A percentile compares a stretch with the other conserved stretches of the same genome.
Evolutionary conservation across 2,329 filamentous ascomycete species (phyloP).

Genomic region (Cordyceps farinosa): DNA sequence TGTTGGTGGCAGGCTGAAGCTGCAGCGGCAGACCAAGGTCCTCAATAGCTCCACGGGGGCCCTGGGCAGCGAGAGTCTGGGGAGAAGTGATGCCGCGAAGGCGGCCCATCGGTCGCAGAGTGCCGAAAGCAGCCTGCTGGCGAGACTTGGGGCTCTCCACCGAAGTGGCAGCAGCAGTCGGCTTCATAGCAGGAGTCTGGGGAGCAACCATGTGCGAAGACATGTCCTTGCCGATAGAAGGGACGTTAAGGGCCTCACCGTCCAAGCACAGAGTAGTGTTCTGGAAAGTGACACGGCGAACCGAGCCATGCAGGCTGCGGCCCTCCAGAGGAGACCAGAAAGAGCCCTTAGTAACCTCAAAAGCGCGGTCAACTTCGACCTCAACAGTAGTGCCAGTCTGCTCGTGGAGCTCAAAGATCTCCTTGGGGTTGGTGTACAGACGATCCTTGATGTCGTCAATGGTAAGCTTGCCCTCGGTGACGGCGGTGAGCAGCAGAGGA

Average conservation of each 20-base stretch:
- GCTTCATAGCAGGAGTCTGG: conserved; percentile 57
- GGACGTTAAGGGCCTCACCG: conserved; percentile 54
- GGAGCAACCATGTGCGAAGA: conserved; percentile 60
- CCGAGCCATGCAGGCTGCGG: conserved; percentile 63
- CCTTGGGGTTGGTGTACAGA: conserved; percentile 74
- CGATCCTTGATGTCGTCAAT: conserved; percentile 68
- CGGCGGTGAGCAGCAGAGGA: conserved; percentile 71
- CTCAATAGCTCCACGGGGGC: conserved; percentile 32
- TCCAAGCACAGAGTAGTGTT: conserved; percentile 72
- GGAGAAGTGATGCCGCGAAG: conserved; percentile 29
- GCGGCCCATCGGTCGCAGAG: conserved; percentile 29
- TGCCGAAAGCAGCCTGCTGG: conserved; percentile 30
- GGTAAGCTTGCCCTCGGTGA: conserved; percentile 68
- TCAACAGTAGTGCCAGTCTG: conserved; percentile 71
- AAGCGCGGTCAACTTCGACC: conserved; percentile 70
- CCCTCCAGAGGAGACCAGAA: conserved; percentile 71
- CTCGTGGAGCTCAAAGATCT: conserved; percentile 79
- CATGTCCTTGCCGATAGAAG: conserved; percentile 68
- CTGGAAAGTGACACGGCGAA: conserved; percentile 74
- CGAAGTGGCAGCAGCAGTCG: conserved; percentile 37
- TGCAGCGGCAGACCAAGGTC: conserved; percentile 46
- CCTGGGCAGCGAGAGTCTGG: conserved; percentile 24
- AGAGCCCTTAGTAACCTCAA: conserved; percentile 47
- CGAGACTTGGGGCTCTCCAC: conserved; percentile 36
- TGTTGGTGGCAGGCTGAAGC: conserved; percentile 48